Base-by-base conservation (phyloP, 2,329 filamentous ascomycete species). In the Shiraia sp. region DNA sequence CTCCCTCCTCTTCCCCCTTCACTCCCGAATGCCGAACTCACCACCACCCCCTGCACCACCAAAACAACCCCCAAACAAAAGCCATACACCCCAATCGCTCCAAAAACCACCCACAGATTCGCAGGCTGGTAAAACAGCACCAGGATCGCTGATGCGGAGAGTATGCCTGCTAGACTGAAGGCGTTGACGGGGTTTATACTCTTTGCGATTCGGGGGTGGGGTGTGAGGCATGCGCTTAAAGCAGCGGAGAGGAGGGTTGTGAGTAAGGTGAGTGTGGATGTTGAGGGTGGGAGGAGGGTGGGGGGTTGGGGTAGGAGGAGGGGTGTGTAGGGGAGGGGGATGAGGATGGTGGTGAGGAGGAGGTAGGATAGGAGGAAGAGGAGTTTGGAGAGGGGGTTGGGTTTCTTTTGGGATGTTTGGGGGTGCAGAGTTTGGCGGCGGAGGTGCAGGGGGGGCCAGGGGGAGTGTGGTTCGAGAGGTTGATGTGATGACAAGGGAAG, bases 301-400 rank as follows among this genome's bases (percentile, higher is more conserved):
- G 37, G 43, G 3, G 36, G 17, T 14, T 16, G 49, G 28, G 36
- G 36, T 16, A 47, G 26, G 12, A 53, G 34, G 27, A 47, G 45
- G 12, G 50, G 10, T 22, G 45, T 30, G 33, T 34, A 53, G 6
- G 40, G 44, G 9, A 50, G 56, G 23, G 22, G 48, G 28, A 45
- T 37, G 42, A 51, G 55, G 26, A 51, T 15, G 22, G 10, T 30
- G 13, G 31, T 40, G 32, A 48, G 53, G 19, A 47, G 19, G 6
- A 45, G 15, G 22, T 40, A 47, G 6, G 48, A 46, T 2, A 30
- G 16, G 4, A 36, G 10, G 13, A 53, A 56, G 9, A 36, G 6
- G 10, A 36, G n/a, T 10, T 17, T 15, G 9, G 9, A 2, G 23
- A 43, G 17, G 12, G n/a, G n/a, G n/a, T n/a, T n/a, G n/a, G n/a